Evolutionary conservation across 2,329 filamentous ascomycete species (phyloP), one percentile per base, ranked within the genome.

Genomic region (Fusarium praegraminearum): DNA sequence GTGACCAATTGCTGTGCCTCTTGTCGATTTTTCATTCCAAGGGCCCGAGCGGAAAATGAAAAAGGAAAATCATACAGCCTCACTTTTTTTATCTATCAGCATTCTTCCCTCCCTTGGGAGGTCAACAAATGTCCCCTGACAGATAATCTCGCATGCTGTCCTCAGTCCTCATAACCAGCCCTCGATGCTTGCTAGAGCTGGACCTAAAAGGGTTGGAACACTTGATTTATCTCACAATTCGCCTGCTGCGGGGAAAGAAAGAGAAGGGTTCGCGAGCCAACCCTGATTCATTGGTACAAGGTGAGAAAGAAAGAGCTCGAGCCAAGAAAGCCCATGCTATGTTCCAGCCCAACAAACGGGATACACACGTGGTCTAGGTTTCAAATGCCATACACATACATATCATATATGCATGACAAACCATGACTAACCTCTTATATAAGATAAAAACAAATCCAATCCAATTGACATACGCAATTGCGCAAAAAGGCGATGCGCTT

Each of bases 401-500:
- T 22, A 22, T 22, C 20, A 22, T 11, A 30, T 30, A 46, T 40
- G 49, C 40, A 45, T 65, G 16, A 64, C 40, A 56, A 51, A 65
- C 45, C 35, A 46, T 65, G 33, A 65, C 62, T 65, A 65, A 65
- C 60, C 13, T 22, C 22, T 35, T 33, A 12, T 36, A 47, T 59
- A 32, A 57, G 30, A 54, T 51, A 36, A n/a, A 46, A 5, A n/a
- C 10, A 40, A n/a, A 28, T 22, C 15, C 20, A 12, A 9, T 30
- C 28, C 28, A 30, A 7, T 38, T n/a, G 46, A 15, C 15, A 41
- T 13, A 22, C 40, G 13, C 16, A 45, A 28, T 20, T 46, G 44
- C 18, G 18, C 6, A 46, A 46, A 12, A 46, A n/a, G 26, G 62
- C 62, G 18, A 69, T 69, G 67, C 62, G 67, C 43, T 70, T 62